Evolutionary conservation across 345 rosid genomes (phyloP), one percentile per base, ranked within the genome.

Genomic region (Brassica incana): DNA sequence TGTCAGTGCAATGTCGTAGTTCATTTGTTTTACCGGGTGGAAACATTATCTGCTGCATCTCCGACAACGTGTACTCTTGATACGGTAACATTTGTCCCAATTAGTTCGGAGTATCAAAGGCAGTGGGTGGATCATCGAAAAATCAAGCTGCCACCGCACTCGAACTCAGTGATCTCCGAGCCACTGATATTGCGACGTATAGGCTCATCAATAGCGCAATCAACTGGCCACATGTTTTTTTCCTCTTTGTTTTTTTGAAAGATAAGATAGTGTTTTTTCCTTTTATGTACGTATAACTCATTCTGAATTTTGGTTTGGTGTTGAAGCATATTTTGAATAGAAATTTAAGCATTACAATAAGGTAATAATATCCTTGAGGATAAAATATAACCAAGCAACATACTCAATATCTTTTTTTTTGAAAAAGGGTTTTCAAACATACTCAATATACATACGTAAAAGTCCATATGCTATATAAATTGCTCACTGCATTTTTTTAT

Each of bases 121-220:
- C 43, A 32, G 10, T 9, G 48, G 14, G 43, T 63, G 58, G 43
- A 62, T 77, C 52, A 23, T 3, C 8, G 36, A 67, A 73, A 72
- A 60, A 45, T 60, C 56, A 30, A 71, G 72, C 33, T 29, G 65
- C 71, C 38, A 72, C 68, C 48, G 40, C 48, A 71, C 72, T 71
- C 81, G 77, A 65, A 43, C 32, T 63, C 30, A 73, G 48, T 78
- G 36, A 78, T 72, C 63, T 72, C 63, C 27, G 61, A 72, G 73
- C 59, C 73, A 66, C 9, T 72, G 61, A 66, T 78, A 50, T 65
- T 58, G 77, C 68, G 50, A 67, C 69, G 54, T 72, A 36, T 52
- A 36, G 4, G 14, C 8, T 78, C 23, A 38, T 15, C 5, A 25
- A 30, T 65, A 25, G 48, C 67, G n/a, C 23, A 71, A 54, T 78